Percentiles rank a stretch among this genome's conserved stretches.
These are phyloP conservation scores for Pholiota adiposa DNA, from an alignment of 1,284 basidiomycete genomes.

Conservation along the genomic window DNA sequence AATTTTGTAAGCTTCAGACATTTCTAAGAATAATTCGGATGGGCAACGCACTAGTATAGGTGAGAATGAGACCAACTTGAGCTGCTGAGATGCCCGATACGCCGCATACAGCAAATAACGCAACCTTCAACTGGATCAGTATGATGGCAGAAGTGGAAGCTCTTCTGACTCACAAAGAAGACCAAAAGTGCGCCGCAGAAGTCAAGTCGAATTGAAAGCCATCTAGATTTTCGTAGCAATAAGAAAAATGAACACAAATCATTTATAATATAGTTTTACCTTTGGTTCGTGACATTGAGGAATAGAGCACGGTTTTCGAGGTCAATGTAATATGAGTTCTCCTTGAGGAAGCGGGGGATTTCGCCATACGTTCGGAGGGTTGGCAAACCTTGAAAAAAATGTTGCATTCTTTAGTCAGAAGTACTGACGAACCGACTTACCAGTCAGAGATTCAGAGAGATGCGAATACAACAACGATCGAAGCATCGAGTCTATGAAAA, in stretches of 20 bases:
- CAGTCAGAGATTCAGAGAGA: constrained; percentile 80
- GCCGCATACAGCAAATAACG: constrained; percentile 54
- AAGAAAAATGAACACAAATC: neutral
- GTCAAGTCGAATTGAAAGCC: constrained; percentile 83
- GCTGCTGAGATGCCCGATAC: constrained; percentile 64
- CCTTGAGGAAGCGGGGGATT: constrained; percentile 61
- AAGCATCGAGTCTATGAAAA: constrained; percentile 61
- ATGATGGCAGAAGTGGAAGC: neutral
- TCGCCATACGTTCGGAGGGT: constrained; percentile 80
- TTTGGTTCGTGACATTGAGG: constrained; percentile 66
- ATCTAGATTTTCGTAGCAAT: constrained; percentile 40
- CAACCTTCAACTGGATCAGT: constrained; percentile 41
- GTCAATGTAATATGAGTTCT: constrained; percentile 77
- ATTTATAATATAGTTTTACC: constrained; percentile 34
- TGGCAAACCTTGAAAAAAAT: constrained; percentile 50
- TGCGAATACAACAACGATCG: constrained; percentile 79
- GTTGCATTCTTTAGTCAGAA: neutral
- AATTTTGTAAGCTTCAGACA: constrained; percentile 7
- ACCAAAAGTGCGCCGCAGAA: constrained; percentile 70
- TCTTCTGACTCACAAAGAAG: constrained; percentile 55
- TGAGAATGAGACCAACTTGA: constrained; percentile 75
- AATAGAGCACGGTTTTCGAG: constrained; percentile 70
- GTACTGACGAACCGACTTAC: constrained; percentile 20
- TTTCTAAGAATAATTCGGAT: no score
- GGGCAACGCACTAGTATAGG: constrained; percentile 63